These are phyloP conservation scores for Diaporthe vexans DNA, from an alignment of 2,329 filamentous ascomycete species.

Conservation along the genomic window DNA sequence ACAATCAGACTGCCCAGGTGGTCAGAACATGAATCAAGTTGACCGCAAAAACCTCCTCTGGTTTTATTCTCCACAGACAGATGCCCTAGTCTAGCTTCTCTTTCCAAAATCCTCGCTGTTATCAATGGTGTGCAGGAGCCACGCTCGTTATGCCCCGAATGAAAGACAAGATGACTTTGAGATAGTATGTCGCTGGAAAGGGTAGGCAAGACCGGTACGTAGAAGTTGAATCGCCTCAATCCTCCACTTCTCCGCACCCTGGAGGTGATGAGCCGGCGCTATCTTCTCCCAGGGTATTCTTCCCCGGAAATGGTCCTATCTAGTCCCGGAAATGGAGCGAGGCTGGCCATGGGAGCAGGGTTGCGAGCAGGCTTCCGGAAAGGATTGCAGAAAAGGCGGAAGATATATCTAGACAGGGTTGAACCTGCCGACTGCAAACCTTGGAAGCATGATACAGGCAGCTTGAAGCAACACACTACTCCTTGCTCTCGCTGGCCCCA, in stretches of 20 bases:
- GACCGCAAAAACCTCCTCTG: not conserved
- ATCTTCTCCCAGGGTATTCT: not conserved
- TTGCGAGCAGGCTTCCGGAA: not conserved
- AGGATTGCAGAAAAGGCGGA: not conserved
- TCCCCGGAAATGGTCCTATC: not conserved
- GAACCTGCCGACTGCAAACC: not conserved
- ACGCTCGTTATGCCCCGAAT: not conserved
- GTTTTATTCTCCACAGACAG: not conserved
- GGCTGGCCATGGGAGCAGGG: not conserved
- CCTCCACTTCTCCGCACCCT: conserved; percentile 2
- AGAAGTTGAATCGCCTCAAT: not conserved
- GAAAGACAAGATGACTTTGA: not conserved
- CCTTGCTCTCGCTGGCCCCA: not conserved
- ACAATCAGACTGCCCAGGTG: not conserved
- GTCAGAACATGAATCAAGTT: not conserved
- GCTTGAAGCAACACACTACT: not conserved
- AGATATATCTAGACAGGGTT: not conserved
- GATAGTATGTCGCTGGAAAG: not conserved
- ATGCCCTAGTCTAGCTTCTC: too few species aligned
- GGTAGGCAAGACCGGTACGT: conserved; percentile 9
- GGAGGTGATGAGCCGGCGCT: not conserved
- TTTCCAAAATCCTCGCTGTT: not conserved
- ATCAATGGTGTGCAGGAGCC: not conserved
- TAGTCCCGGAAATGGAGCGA: not conserved
- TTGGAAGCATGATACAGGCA: not conserved